Evolutionary conservation across 306 rosid species (phyloP), one percentile per base, ranked within the genome.

Genomic region (Parietaria judaica): DNA sequence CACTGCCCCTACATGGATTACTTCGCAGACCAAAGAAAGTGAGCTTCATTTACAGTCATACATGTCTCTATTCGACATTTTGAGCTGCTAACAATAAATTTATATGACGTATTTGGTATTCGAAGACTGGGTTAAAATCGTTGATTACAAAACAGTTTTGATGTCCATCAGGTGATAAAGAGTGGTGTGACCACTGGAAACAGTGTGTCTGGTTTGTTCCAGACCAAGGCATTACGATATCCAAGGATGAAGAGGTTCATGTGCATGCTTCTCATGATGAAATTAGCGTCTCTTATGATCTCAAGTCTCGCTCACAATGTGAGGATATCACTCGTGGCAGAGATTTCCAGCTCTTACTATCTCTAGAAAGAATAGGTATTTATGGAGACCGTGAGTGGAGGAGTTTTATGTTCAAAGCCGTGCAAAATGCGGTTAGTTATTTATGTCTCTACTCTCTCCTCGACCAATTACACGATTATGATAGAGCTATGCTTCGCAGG

Each of bases 181-280:
- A 74, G 60, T 91, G 96, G 98, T 83, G 98, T 75, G 96, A 88
- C 81, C 98, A 91, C 69, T 91, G 98, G 98, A 91, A 88, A 75
- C 98, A 91, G 72, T 91, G 95, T 74, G 95, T 83, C 75, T 91
- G 98, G 98, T 91, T 91, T 81, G 85, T 85, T 64, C 92, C 95
- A 16, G 88, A 89, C 52, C 69, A 78, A 56, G 95, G 95, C 34
- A 62, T 79, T 59, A 65, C 89, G 23, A n/a, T 70, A 61, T 70
- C 31, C 61, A 66, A 54, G 14, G 38, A 23, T 45, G 45, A 55
- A 71, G 81, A 75, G 49, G 61, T 85, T 76, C 62, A 67, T 71
- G 54, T 87, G 45, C 74, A 56, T 9, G 96, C 98, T 51, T 57
- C 68, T 68, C 98, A 83, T 61, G 65, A 76, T 16, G 96, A 85